Conservation (phyloP, 345 rosid genomes). For the Eutrema heterophyllum region DNA sequence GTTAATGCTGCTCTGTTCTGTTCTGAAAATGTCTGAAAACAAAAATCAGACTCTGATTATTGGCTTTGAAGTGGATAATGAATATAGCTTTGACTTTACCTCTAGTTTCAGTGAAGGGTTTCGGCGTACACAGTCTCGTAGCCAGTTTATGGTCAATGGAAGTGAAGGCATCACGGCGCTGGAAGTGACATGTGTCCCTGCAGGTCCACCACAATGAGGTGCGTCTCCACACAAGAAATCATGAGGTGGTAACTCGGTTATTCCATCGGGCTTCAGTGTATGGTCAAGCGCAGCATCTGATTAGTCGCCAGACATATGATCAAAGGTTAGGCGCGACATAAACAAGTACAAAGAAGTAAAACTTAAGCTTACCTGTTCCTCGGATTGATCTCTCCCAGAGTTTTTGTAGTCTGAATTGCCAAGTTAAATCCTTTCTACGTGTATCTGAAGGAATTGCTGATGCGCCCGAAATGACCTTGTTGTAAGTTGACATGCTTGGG, state of each 20-base stretch:
- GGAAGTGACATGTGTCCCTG: slow-evolving; percentile 36
- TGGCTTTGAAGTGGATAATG: not conserved
- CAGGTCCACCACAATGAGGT: slow-evolving; percentile 37
- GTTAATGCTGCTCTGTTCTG: not conserved
- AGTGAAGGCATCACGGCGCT: slow-evolving; percentile 68
- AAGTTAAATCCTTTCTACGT: slow-evolving; percentile 49
- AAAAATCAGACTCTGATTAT: not conserved
- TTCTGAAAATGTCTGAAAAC: not conserved
- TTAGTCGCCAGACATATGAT: slow-evolving; percentile 5
- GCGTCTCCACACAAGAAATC: slow-evolving; percentile 55
- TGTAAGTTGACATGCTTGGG: slow-evolving; percentile 73
- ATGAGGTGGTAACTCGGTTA: slow-evolving; percentile 41
- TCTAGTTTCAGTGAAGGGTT: slow-evolving; percentile 66
- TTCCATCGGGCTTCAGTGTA: slow-evolving; percentile 27
- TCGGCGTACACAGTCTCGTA: slow-evolving; percentile 42
- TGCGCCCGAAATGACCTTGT: slow-evolving; percentile 64
- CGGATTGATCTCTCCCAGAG: slow-evolving; percentile 66
- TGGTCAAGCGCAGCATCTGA: slow-evolving; percentile 44
- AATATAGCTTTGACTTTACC: slow-evolving; percentile 35
- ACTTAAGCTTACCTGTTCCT: slow-evolving; percentile 47
- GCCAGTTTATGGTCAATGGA: slow-evolving; percentile 75
- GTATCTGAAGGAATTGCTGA: slow-evolving; percentile 42
- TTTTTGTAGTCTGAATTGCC: slow-evolving; percentile 75
- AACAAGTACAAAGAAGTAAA: not conserved
- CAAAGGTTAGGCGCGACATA: not conserved